Percentiles rank a stretch among this genome's conserved stretches.
Conservation (phyloP, 2,329 filamentous ascomycete genomes). For the Huntiella bhutanensis region DNA sequence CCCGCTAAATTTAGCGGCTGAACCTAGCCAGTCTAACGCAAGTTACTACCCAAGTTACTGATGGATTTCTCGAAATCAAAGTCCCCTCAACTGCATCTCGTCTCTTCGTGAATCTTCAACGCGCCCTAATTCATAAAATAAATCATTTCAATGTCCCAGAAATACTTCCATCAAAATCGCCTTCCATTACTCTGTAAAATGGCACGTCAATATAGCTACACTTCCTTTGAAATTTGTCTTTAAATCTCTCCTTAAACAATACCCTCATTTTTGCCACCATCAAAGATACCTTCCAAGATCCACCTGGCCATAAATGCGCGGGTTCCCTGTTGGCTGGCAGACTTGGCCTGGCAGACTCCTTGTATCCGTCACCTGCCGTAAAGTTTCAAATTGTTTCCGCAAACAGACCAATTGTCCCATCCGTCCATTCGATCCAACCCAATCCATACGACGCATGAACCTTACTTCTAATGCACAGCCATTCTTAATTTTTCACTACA, state of each 20-base stretch:
- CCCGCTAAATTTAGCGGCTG: constrained; percentile 1
- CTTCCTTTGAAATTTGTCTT: background rate
- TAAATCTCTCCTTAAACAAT: too few relatives aligned
- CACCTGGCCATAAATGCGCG: background rate
- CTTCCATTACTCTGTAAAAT: background rate
- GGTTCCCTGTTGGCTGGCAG: background rate
- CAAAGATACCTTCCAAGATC: constrained; percentile 2
- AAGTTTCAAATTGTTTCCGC: too few relatives aligned
- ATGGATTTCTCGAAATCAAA: background rate
- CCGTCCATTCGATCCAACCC: too few relatives aligned
- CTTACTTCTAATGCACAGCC: too few relatives aligned
- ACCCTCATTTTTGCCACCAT: background rate
- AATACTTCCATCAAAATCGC: background rate
- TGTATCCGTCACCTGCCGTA: too few relatives aligned
- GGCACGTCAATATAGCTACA: background rate
- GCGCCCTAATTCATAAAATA: background rate
- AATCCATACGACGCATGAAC: too few relatives aligned
- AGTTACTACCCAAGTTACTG: background rate
- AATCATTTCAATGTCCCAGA: background rate
- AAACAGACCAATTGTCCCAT: too few relatives aligned
- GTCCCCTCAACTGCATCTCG: background rate
- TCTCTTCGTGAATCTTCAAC: background rate
- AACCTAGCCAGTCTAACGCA: background rate
- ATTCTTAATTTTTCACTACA: too few relatives aligned
- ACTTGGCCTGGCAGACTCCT: too few relatives aligned